Base-by-base conservation (phyloP, 345 rosid species). In the Carallia brachiata region DNA sequence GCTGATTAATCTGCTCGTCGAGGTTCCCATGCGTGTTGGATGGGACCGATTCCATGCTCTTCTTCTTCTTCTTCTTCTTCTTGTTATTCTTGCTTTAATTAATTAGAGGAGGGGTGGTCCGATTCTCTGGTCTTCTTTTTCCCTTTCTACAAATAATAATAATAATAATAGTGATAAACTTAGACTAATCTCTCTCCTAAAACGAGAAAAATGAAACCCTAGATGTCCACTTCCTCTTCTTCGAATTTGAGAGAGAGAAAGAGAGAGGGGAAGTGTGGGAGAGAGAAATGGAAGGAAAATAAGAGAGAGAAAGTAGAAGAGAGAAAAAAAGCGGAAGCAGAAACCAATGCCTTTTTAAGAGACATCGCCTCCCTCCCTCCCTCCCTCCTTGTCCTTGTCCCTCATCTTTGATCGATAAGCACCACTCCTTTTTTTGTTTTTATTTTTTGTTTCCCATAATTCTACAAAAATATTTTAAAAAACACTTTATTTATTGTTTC, bases 1-100 rank as follows among this genome's bases (percentile, higher is more conserved):
- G 87, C 80, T 83, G 87, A 50, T 66, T 55, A 77, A 86, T 86
- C 80, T 86, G 84, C 73, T 86, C 85, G 59, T 86, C 87, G 52
- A 86, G 82, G 64, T 76, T 81, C 30, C 88, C 88, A 76, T 78
- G 80, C 2, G 84, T 39, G 74, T 75, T 82, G 59, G 88, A 57
- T 70, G 74, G 76, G 62, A 70, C 72, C 68, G 82, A 79, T 66
- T 80, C 84, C 76, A 77, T 63, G 77, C 78, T 83, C 86, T 78
- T 82, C 63, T 72, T 75, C 58, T 53, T 57, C 30, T 53, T 39
- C 55, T 36, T 15, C 80, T 31, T 52, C 66, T 76, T 75, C 66
- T 53, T 61, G 30, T 58, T 37, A 47, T 36, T 18, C 78, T 31
- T 52, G 48, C 50, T 44, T 40, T 32, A 4, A 28, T 40, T 23